Evolutionary conservation across 331 rosid species (phyloP).

Genomic region (Quercus lobata): DNA sequence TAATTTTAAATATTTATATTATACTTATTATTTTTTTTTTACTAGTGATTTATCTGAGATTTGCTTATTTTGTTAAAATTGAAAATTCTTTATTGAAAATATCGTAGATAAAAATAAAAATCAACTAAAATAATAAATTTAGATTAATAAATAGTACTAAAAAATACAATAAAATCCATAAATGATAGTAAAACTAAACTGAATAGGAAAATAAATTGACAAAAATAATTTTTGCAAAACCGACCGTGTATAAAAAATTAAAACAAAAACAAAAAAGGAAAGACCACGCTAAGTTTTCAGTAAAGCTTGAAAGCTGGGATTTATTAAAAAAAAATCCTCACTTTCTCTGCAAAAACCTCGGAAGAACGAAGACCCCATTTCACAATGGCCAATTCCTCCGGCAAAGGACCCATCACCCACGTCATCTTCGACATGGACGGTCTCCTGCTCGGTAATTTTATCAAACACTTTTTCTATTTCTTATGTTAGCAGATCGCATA

Average conservation of each 20-base stretch:
- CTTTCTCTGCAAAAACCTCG: neutral
- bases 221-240: no score
- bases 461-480: neutral
- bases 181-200: accelerated
- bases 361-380: neutral
- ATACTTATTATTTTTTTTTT: no score
- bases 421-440: conserved; percentile 95
- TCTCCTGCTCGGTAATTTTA: conserved; percentile 68
- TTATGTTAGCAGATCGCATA: no score
- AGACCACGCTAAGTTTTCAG: no score
- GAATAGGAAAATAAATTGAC: accelerated
- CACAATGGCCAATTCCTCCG: conserved; percentile 48
- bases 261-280: no score
- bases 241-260: no score
- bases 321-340: no score
- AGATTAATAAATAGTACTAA: accelerated
- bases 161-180: no score
- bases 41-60: accelerated
- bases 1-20: no score
- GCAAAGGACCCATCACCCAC: conserved; percentile 49
- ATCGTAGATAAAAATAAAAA: accelerated
- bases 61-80: no score
- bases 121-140: accelerated
- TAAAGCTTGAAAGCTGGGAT: no score
- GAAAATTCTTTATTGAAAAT: accelerated